phyloP scores from a whole-genome alignment of 176 grass and related monocot genomes.

The Lolium multiflorum region DNA sequence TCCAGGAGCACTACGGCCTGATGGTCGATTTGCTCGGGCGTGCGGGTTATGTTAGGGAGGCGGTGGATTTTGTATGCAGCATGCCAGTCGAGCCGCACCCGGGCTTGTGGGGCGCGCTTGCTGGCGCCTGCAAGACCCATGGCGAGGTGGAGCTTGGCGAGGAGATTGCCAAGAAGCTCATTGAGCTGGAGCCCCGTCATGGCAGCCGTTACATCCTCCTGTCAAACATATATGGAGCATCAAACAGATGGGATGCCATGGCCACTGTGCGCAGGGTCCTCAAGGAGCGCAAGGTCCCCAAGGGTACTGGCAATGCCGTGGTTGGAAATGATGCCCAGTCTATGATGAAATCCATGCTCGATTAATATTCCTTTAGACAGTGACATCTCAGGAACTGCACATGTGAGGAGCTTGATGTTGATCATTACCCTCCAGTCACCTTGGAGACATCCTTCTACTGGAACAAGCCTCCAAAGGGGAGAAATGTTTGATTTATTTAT shows the following conservation, averaged over 20 bases:
- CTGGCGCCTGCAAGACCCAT: constrained; percentile 71
- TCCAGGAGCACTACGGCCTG: constrained; percentile 64
- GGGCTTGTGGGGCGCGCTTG: constrained; percentile 73
- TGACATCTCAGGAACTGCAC: not conserved
- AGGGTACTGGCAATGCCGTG: constrained; percentile 55
- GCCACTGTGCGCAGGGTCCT: constrained; percentile 57
- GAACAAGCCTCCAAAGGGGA: not conserved
- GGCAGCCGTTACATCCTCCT: constrained; percentile 71
- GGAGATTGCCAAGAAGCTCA: constrained; percentile 65
- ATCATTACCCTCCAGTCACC: not conserved
- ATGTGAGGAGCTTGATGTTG: not conserved
- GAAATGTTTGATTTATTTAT: not conserved
- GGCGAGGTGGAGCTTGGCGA: constrained; percentile 69
- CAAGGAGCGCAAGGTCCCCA: constrained; percentile 56
- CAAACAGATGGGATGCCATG: constrained; percentile 67
- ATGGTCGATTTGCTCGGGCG: constrained; percentile 73
- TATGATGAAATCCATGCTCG: not conserved
- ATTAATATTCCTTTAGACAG: not conserved
- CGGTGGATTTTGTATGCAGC: constrained; percentile 58
- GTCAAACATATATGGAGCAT: constrained; percentile 65
- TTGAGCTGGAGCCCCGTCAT: constrained; percentile 64
- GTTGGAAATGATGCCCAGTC: constrained; percentile 43
- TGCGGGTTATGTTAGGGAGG: constrained; percentile 62
- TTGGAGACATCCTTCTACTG: not conserved
- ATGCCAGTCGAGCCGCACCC: constrained; percentile 72